A percentile compares a stretch with the other conserved stretches of the same genome.
Conservation (phyloP, 2,329 filamentous ascomycete species). For the Parastagonospora nodorum region DNA sequence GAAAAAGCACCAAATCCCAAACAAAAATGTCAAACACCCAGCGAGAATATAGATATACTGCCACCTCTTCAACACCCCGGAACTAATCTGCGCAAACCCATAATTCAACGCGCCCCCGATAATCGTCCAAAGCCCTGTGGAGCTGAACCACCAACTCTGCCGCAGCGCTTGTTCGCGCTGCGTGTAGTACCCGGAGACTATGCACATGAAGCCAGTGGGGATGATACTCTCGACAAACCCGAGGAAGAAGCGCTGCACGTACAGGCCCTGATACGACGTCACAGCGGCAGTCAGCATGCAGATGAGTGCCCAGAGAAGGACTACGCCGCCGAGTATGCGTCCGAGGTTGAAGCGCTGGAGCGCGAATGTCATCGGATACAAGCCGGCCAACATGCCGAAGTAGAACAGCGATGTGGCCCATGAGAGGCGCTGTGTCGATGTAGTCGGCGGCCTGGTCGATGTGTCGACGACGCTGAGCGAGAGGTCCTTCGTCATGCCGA, state of each 20-base stretch:
- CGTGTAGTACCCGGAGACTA: conserved; percentile 51
- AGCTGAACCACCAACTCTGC: conserved; percentile 70
- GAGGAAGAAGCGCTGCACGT: conserved; percentile 59
- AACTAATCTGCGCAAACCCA: conserved; percentile 46
- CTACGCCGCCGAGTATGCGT: conserved; percentile 66
- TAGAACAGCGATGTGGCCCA: conserved; percentile 83
- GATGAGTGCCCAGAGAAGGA: conserved; percentile 68
- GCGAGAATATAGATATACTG: conserved; percentile 72
- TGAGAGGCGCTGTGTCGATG: conserved; percentile 69
- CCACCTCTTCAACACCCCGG: conserved; percentile 57
- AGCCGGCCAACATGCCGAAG: conserved; percentile 75
- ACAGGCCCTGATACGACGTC: conserved; percentile 66
- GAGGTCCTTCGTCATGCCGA: conserved; percentile 76
- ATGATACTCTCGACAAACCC: conserved; percentile 62
- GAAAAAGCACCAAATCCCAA: conserved; percentile 70
- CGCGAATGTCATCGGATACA: conserved; percentile 74
- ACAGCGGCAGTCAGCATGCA: conserved; percentile 74
- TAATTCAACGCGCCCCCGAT: conserved; percentile 42
- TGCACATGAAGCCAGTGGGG: conserved; percentile 62
- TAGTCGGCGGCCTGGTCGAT: conserved; percentile 58
- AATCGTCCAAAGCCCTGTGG: conserved; percentile 50
- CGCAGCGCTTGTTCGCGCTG: conserved; percentile 55
- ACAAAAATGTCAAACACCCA: conserved; percentile 59
- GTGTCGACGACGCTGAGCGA: conserved; percentile 60
- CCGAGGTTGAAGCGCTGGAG: conserved; percentile 71